phyloP scores from a whole-genome alignment of 345 rosid species.

The Odontarrhena argentea region DNA sequence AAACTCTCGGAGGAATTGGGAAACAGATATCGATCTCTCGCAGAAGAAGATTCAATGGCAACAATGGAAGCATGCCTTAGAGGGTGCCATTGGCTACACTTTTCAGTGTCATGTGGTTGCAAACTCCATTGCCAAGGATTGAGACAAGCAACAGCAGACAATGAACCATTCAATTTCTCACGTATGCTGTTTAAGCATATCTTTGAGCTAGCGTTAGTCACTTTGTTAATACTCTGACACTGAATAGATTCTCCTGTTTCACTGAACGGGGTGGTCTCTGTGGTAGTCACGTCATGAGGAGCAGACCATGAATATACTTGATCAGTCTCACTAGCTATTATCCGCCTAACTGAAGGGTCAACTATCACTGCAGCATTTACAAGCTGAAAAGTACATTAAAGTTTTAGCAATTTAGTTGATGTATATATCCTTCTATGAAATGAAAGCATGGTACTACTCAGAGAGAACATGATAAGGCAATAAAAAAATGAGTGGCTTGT shows the following conservation, averaged over 20 bases:
- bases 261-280: slow-evolving; percentile 12
- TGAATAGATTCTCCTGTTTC: slow-evolving; percentile 14
- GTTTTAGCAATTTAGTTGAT: slow-evolving; percentile 9
- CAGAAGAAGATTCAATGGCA: slow-evolving; percentile 84
- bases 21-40: slow-evolving; percentile 68
- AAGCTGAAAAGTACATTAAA: slow-evolving; percentile 47
- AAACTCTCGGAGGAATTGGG: slow-evolving; percentile 44
- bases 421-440: neutral
- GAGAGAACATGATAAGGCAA: neutral
- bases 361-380: slow-evolving; percentile 85
- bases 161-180: slow-evolving; percentile 32
- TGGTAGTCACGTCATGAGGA: slow-evolving; percentile 29
- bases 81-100: slow-evolving; percentile 62
- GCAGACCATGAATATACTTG: slow-evolving; percentile 46
- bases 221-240: slow-evolving; percentile 11
- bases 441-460: neutral
- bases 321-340: slow-evolving; percentile 72
- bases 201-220: slow-evolving; percentile 13
- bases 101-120: slow-evolving; percentile 32
- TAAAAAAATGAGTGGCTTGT: neutral
- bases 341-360: slow-evolving; percentile 58
- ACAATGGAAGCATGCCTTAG: slow-evolving; percentile 77
- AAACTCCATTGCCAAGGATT: slow-evolving; percentile 73
- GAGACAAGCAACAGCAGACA: slow-evolving; percentile 57
- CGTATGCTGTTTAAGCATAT: slow-evolving; percentile 34